A percentile compares a stretch with the other conserved stretches of the same genome.
phyloP scores from a whole-genome alignment of 805 yeast genomes.

The Wickerhamomyces strasburgensis region DNA sequence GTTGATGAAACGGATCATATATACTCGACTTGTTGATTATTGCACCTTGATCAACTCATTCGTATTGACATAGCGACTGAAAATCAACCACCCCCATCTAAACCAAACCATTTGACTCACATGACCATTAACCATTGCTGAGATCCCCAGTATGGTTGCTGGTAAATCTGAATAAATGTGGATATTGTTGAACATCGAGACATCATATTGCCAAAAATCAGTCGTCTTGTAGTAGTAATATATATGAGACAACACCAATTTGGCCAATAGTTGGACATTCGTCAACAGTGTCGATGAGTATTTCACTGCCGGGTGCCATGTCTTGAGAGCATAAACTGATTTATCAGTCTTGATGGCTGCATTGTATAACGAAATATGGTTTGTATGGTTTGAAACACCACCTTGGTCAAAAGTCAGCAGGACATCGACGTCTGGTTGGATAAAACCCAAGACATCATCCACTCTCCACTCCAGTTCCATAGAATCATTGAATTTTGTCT shows the following conservation, averaged over 20 bases:
- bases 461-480: conserved; percentile 64
- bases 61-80: conserved; percentile 71
- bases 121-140: conserved; percentile 82
- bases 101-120: conserved; percentile 93
- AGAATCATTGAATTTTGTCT: conserved; percentile 55
- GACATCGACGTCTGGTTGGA: conserved; percentile 32
- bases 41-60: conserved; percentile 50
- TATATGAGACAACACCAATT: no score
- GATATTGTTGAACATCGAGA: not conserved
- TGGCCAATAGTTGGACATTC: conserved; percentile 5
- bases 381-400: conserved; percentile 87
- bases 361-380: conserved; percentile 62
- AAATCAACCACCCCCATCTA: conserved; percentile 78
- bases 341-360: conserved; percentile 30
- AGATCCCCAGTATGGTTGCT: conserved; percentile 33
- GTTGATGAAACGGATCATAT: no score
- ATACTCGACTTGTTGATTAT: no score
- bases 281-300: conserved; percentile 38
- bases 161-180: conserved; percentile 32
- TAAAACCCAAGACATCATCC: conserved; percentile 33
- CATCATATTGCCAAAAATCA: not conserved
- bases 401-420: conserved; percentile 73
- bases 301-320: conserved; percentile 36
- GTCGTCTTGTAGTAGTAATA: not conserved
- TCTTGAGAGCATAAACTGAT: conserved; percentile 25